Percentiles rank a stretch among this genome's conserved stretches.
Evolutionary conservation across 768 basidiomycete species (phyloP).

Genomic region (Rhodotorula sphaerocarpa): DNA sequence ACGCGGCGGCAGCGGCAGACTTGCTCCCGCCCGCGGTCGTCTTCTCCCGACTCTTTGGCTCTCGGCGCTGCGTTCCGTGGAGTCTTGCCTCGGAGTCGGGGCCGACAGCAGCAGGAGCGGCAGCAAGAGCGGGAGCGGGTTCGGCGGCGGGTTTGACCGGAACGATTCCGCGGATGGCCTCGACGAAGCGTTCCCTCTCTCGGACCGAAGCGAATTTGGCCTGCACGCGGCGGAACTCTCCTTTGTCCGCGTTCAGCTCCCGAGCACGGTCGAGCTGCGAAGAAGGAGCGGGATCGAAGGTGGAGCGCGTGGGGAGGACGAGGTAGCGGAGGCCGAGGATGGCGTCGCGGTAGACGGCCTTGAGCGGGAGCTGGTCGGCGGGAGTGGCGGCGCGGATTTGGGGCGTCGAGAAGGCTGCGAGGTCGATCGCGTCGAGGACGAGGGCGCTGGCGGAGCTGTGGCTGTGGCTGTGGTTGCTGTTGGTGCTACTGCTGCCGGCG

Average conservation of each 20-base stretch:
- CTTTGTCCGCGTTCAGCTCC: neutral
- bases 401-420: constrained; percentile 11
- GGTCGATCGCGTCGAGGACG: constrained; percentile 21
- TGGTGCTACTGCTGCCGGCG: no score
- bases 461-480: no score
- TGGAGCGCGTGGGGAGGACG: neutral
- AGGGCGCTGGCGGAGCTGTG: neutral
- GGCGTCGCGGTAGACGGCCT: constrained; percentile 22
- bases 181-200: constrained; percentile 18
- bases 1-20: no score
- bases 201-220: constrained; percentile 6
- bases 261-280: no score
- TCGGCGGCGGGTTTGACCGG: constrained; percentile 17
- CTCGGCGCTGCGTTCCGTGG: neutral
- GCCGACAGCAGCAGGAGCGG: no score
- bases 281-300: neutral
- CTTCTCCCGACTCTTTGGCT: no score
- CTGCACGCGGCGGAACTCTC: constrained; percentile 16
- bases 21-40: no score
- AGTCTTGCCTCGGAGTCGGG: neutral
- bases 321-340: constrained; percentile 17
- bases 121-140: neutral
- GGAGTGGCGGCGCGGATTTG: constrained; percentile 3
- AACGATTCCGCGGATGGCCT: neutral
- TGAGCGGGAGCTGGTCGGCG: constrained; percentile 18